Percentiles rank a stretch among this genome's conserved stretches.
Evolutionary conservation across 1,284 basidiomycete species (phyloP).

Genomic region (Polyporus tsugae): DNA sequence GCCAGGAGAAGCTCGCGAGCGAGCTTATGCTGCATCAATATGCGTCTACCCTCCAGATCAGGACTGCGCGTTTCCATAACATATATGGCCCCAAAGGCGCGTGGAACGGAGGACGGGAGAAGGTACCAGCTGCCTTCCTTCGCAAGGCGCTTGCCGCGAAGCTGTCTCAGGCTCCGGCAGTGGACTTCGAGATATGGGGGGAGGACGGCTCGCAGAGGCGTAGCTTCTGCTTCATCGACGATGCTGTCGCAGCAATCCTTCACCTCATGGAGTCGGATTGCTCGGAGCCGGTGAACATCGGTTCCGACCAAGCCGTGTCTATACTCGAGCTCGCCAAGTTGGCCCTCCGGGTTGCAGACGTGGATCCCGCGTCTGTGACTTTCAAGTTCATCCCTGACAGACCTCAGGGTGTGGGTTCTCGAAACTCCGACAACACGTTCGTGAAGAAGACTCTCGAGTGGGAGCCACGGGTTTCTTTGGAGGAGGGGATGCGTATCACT

Average conservation of each 20-base stretch:
- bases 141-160: constrained; percentile 56
- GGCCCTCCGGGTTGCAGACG: constrained; percentile 45
- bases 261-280: constrained; percentile 50
- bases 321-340: constrained; percentile 55
- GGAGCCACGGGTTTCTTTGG: constrained; percentile 49
- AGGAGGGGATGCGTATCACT: constrained; percentile 56
- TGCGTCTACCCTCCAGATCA: constrained; percentile 46
- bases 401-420: constrained; percentile 57
- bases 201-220: constrained; percentile 56
- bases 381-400: constrained; percentile 43
- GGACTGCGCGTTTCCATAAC: constrained; percentile 66
- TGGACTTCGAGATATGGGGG: constrained; percentile 63
- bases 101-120: constrained; percentile 63
- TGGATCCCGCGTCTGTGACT: constrained; percentile 41
- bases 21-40: constrained; percentile 54
- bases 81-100: constrained; percentile 62
- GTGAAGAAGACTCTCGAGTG: constrained; percentile 49
- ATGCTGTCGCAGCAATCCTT: constrained; percentile 58
- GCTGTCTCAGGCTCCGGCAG: constrained; percentile 26
- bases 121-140: constrained; percentile 64
- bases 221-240: constrained; percentile 64
- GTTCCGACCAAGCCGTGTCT: constrained; percentile 54
- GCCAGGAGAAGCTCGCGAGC: constrained; percentile 62
- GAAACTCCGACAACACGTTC: constrained; percentile 60
- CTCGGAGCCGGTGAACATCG: constrained; percentile 56